phyloP scores from a whole-genome alignment of 2,329 filamentous ascomycete species.

The Rhytidhysteron rufulum region DNA sequence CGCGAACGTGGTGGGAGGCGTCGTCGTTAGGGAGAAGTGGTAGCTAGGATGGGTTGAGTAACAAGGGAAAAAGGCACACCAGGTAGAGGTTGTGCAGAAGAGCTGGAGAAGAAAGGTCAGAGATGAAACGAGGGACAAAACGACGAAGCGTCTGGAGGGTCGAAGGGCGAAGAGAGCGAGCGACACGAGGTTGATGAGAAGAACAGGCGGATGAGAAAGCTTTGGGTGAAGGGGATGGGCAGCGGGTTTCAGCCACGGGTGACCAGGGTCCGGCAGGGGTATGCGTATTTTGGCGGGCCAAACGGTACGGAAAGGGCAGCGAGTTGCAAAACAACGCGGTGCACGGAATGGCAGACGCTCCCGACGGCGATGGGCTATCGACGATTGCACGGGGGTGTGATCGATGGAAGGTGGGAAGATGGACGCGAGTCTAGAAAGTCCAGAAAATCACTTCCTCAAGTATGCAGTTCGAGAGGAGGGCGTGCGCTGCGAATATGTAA shows the following conservation, averaged over 20 bases:
- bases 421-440: constrained; percentile 1
- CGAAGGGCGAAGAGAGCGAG: constrained; percentile 17
- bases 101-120: constrained; percentile 16
- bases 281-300: background rate
- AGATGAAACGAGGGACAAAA: constrained; percentile 34
- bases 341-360: background rate
- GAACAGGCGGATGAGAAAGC: constrained; percentile 13
- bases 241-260: constrained; percentile 6
- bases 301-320: constrained; percentile 7
- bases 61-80: constrained; percentile 9
- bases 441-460: constrained; percentile 3
- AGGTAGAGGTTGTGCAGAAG: constrained; percentile 8
- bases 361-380: background rate
- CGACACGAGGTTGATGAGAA: constrained; percentile 21
- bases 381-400: background rate
- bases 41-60: constrained; percentile 9
- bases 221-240: constrained; percentile 1
- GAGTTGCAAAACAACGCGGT: constrained; percentile 3
- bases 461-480: background rate
- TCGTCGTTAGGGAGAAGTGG: constrained; percentile 11
- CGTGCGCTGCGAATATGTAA: too few species aligned
- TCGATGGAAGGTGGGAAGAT: background rate
- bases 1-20: constrained; percentile 7
- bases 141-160: constrained; percentile 16
- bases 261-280: background rate